phyloP scores from a whole-genome alignment of 2,329 filamentous ascomycete genomes.

The Exophiala sp. region DNA sequence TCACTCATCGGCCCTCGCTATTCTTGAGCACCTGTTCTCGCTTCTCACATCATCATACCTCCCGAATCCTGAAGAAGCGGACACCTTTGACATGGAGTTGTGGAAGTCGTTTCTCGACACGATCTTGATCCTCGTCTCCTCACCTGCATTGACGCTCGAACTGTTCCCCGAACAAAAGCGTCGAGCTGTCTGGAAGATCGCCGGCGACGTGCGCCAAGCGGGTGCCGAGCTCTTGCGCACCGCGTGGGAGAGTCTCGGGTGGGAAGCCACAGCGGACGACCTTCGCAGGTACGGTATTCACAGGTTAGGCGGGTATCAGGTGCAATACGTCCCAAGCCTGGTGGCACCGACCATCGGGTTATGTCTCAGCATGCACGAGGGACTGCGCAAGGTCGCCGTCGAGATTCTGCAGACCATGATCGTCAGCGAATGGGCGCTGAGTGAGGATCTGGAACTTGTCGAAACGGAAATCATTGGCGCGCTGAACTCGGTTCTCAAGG shows the following conservation, averaged over 20 bases:
- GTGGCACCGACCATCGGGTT: slow-evolving; percentile 89
- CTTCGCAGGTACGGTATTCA: slow-evolving; percentile 67
- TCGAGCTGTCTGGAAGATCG: slow-evolving; percentile 96
- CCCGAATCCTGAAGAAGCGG: slow-evolving; percentile 83
- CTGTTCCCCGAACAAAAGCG: slow-evolving; percentile 97
- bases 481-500: slow-evolving; percentile 82
- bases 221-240: slow-evolving; percentile 78
- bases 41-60: slow-evolving; percentile 78
- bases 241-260: slow-evolving; percentile 93
- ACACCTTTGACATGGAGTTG: slow-evolving; percentile 83
- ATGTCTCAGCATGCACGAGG: slow-evolving; percentile 91
- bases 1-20: slow-evolving; percentile 81
- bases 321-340: slow-evolving; percentile 91
- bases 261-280: slow-evolving; percentile 83
- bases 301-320: slow-evolving; percentile 92
- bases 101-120: slow-evolving; percentile 94
- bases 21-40: slow-evolving; percentile 71
- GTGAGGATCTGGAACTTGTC: slow-evolving; percentile 82
- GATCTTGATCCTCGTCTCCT: slow-evolving; percentile 80
- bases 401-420: slow-evolving; percentile 97
- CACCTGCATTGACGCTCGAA: slow-evolving; percentile 80
- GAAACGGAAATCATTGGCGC: slow-evolving; percentile 97
- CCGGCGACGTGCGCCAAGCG: slow-evolving; percentile 86
- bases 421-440: slow-evolving; percentile 93
- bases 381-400: slow-evolving; percentile 79